These are phyloP conservation scores for Fonsecaea multimorphosa DNA, from an alignment of 2,329 filamentous ascomycete genomes.

Conservation along the genomic window DNA sequence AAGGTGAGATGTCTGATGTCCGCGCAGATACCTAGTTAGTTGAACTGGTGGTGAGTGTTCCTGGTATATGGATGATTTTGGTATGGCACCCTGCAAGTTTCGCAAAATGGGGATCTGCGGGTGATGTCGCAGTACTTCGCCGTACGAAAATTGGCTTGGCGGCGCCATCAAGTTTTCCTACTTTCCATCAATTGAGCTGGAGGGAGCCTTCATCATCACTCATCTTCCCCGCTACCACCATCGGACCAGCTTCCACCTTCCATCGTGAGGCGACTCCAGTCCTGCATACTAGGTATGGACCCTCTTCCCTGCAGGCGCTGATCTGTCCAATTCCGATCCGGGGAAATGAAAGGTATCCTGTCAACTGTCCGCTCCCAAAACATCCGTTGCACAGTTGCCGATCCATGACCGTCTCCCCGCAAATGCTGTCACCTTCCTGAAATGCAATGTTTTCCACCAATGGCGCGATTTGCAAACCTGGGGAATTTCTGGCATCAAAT, in stretches of 20 bases:
- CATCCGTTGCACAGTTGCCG: background rate
- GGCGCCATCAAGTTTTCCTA: background rate
- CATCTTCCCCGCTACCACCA: background rate
- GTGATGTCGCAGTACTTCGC: background rate
- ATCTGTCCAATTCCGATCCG: background rate
- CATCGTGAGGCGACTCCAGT: background rate
- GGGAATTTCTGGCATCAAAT: slow-evolving; percentile 4
- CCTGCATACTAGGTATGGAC: background rate
- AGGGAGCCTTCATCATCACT: background rate
- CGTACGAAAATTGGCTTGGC: background rate
- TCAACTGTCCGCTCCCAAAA: slow-evolving; percentile 10
- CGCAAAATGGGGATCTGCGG: background rate
- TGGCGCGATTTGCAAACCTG: slow-evolving; percentile 5
- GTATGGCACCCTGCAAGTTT: background rate
- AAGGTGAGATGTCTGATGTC: background rate
- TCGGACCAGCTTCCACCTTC: background rate
- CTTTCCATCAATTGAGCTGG: background rate
- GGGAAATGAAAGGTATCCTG: slow-evolving; percentile 17
- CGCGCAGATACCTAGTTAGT: no score
- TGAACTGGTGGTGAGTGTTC: background rate
- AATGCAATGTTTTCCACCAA: slow-evolving; percentile 15
- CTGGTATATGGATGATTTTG: background rate
- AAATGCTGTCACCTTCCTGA: slow-evolving; percentile 17
- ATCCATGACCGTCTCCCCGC: slow-evolving; percentile 10
- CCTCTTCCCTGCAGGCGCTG: background rate